phyloP scores from a whole-genome alignment of 2,329 filamentous ascomycete species.

The Cercospora beticola region DNA sequence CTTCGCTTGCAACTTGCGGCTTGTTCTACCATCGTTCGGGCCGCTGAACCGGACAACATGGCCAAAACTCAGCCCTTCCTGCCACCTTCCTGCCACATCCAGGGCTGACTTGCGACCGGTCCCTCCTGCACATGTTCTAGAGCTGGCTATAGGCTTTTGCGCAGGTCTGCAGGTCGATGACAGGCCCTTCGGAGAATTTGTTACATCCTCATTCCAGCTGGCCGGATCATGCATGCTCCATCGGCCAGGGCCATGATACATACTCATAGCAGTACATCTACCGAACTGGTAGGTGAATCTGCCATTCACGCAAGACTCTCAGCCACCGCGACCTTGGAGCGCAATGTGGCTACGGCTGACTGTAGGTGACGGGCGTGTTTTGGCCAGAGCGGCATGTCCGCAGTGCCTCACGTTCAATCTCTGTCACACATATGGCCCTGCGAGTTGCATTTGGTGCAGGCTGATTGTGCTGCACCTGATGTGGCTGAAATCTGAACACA shows the following conservation, averaged over 20 bases:
- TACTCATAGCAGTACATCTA: not conserved
- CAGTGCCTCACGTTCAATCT: not conserved
- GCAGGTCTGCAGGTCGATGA: not conserved
- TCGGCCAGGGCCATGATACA: not conserved
- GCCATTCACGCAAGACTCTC: not conserved
- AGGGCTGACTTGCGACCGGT: not conserved
- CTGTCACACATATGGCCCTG: not conserved
- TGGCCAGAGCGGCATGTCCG: not conserved
- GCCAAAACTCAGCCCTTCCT: not conserved
- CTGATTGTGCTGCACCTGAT: not conserved
- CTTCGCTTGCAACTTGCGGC: not conserved
- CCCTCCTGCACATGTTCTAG: not conserved
- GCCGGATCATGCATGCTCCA: not conserved
- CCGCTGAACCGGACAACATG: not conserved
- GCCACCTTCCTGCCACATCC: not conserved
- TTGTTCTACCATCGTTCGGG: not conserved
- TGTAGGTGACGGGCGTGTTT: not conserved
- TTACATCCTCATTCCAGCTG: not conserved
- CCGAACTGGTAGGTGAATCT: not conserved
- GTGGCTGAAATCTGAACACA: not conserved
- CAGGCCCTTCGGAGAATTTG: not conserved
- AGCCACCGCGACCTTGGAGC: not conserved
- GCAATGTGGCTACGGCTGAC: not conserved
- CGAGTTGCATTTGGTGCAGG: not conserved
- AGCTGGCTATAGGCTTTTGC: not conserved